Conservation (phyloP, 441 rosid species). For the Metrosideros polymorpha region DNA sequence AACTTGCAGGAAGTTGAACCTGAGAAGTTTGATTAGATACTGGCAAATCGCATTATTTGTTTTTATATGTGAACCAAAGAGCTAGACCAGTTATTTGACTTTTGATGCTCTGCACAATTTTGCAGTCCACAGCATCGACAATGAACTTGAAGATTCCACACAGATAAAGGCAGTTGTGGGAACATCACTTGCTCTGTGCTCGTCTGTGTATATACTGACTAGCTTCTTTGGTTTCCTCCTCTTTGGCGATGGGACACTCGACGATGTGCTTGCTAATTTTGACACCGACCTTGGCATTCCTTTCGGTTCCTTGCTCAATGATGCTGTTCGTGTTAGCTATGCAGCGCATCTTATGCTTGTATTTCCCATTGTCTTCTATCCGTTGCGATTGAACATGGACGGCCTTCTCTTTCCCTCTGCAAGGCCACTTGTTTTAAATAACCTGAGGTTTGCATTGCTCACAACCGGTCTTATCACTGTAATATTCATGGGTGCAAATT, state of each 20-base stretch:
- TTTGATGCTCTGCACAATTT: background rate
- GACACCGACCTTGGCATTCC: constrained; percentile 88
- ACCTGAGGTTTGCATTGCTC: constrained; percentile 59
- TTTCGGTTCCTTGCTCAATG: constrained; percentile 61
- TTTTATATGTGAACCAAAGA: background rate
- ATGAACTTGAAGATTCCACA: constrained; percentile 72
- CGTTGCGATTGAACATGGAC: constrained; percentile 79
- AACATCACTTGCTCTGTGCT: constrained; percentile 84
- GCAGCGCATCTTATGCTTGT: constrained; percentile 96
- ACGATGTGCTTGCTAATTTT: constrained; percentile 95
- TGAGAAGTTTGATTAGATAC: background rate
- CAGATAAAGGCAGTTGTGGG: constrained; percentile 68
- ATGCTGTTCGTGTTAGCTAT: constrained; percentile 89
- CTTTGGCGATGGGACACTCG: constrained; percentile 80
- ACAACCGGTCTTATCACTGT: constrained; percentile 50
- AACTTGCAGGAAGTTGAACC: background rate
- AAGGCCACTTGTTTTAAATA: constrained; percentile 43
- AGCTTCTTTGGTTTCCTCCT: constrained; percentile 92
- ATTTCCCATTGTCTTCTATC: constrained; percentile 87
- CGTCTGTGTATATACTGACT: constrained; percentile 69
- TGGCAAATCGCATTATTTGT: background rate
- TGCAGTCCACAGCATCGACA: constrained; percentile 95
- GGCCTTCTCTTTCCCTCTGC: constrained; percentile 85
- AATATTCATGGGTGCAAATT: constrained; percentile 83
- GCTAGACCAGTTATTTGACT: background rate